phyloP scores from a whole-genome alignment of 2,329 filamentous ascomycete genomes.

The Clonostachys rosea region DNA sequence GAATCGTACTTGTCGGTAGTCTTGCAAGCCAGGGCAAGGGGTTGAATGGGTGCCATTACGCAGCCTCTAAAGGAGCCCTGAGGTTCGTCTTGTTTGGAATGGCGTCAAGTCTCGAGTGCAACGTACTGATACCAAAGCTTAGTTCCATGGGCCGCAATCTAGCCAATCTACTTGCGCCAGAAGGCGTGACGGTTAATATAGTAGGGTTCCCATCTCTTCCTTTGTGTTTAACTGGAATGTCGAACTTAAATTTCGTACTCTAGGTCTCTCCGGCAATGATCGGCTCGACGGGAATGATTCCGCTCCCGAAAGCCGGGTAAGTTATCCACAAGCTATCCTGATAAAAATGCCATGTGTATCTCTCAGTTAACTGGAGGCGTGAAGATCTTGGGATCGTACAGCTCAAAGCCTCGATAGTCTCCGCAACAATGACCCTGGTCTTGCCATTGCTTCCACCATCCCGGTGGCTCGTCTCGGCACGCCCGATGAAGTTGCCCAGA shows the following conservation, averaged over 20 bases:
- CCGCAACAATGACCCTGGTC: slow-evolving; percentile 19
- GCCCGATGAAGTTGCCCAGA: slow-evolving; percentile 25
- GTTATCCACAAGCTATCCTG: background rate
- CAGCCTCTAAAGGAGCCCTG: slow-evolving; percentile 57
- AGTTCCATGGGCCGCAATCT: slow-evolving; percentile 64
- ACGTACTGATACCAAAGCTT: slow-evolving; percentile 1
- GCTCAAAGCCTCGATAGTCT: slow-evolving; percentile 16
- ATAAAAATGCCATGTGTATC: too few relatives aligned
- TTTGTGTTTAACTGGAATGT: slow-evolving; percentile 2
- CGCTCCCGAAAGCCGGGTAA: slow-evolving; percentile 21
- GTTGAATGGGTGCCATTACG: slow-evolving; percentile 58
- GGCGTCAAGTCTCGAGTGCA: too few relatives aligned
- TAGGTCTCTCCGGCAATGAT: slow-evolving; percentile 63
- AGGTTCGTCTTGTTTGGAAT: slow-evolving; percentile 10
- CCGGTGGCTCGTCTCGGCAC: slow-evolving; percentile 24
- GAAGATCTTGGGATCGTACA: too few relatives aligned
- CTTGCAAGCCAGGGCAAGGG: slow-evolving; percentile 60
- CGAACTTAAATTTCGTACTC: background rate
- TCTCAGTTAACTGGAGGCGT: too few relatives aligned
- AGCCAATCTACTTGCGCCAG: slow-evolving; percentile 50
- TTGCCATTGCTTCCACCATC: slow-evolving; percentile 24
- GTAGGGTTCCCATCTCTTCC: slow-evolving; percentile 14
- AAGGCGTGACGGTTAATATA: slow-evolving; percentile 62
- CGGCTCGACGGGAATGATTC: slow-evolving; percentile 59
- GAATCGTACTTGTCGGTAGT: slow-evolving; percentile 59